phyloP scores from a whole-genome alignment of 345 rosid species.

The Combretum micranthum region DNA sequence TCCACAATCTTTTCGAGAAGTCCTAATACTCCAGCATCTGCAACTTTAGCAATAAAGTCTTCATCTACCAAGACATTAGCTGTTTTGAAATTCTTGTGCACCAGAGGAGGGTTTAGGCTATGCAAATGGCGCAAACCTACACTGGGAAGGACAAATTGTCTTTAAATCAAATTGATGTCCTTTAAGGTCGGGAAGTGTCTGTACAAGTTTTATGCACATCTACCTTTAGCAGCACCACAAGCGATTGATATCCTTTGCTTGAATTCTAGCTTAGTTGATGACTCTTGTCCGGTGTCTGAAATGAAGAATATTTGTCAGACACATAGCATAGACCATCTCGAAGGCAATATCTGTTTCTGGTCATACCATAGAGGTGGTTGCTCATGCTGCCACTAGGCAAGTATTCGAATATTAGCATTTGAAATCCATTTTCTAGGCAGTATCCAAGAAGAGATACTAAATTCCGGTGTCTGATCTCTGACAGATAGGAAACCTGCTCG shows the following conservation, averaged over 20 bases:
- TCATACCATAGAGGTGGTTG: constrained; percentile 49
- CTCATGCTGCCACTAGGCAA: constrained; percentile 56
- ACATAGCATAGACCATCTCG: no score
- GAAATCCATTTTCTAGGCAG: constrained; percentile 44
- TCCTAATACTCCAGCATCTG: constrained; percentile 42
- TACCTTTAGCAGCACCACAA: constrained; percentile 69
- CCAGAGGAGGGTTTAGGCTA: constrained; percentile 44
- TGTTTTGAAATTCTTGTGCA: constrained; percentile 63
- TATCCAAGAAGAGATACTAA: constrained; percentile 55
- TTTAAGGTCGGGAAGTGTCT: background rate
- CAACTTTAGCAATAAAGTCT: constrained; percentile 52
- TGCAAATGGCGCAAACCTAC: constrained; percentile 60
- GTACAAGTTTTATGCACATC: constrained; percentile 8
- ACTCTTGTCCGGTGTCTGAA: constrained; percentile 29
- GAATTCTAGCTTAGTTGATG: constrained; percentile 48
- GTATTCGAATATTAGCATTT: constrained; percentile 53
- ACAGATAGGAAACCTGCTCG: constrained; percentile 40
- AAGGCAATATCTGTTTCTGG: background rate
- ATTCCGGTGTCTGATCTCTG: constrained; percentile 52
- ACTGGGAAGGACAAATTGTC: constrained; percentile 11
- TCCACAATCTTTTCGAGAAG: constrained; percentile 41
- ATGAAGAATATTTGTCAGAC: background rate
- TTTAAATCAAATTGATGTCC: background rate
- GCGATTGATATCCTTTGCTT: constrained; percentile 57
- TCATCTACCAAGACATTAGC: constrained; percentile 66